Conservation (phyloP, 169 alveolate genomes). For the Plasmodium vivax region DNA sequence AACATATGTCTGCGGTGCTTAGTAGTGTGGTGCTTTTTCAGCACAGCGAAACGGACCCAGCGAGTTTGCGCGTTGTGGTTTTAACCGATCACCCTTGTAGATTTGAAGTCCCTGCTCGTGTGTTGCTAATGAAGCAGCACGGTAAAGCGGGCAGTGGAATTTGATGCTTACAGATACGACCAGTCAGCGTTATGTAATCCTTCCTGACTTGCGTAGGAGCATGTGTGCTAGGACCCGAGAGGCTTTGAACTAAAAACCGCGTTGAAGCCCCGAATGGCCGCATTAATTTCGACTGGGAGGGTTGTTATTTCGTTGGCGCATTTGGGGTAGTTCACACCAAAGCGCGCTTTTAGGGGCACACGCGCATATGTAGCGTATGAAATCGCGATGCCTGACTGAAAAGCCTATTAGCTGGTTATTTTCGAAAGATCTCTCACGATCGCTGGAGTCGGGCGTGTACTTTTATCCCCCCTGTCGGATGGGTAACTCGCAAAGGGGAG, state of each 20-base stretch:
- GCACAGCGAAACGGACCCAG: neutral
- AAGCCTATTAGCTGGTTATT: constrained; percentile 95
- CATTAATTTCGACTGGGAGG: constrained; percentile 91
- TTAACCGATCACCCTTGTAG: neutral
- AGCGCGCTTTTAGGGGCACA: constrained; percentile 66
- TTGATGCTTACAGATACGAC: neutral
- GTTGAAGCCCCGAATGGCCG: constrained; percentile 89
- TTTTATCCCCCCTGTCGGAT: constrained; percentile 82
- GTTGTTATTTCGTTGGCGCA: constrained; percentile 88
- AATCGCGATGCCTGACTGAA: constrained; percentile 65
- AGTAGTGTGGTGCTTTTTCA: neutral
- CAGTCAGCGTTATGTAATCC: neutral
- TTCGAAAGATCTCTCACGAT: constrained; percentile 94
- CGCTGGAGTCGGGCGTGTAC: constrained; percentile 88
- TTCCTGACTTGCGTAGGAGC: constrained; percentile 76
- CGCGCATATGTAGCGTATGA: neutral
- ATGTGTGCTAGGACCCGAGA: constrained; percentile 92
- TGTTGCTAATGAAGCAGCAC: neutral
- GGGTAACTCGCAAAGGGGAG: neutral
- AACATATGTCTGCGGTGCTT: neutral
- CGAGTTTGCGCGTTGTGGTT: neutral
- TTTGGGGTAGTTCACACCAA: constrained; percentile 92
- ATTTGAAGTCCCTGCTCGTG: neutral
- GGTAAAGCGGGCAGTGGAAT: neutral
- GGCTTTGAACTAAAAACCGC: constrained; percentile 93